phyloP scores from a whole-genome alignment of 2,329 filamentous ascomycete species.

The Arthrinium phaeospermum region DNA sequence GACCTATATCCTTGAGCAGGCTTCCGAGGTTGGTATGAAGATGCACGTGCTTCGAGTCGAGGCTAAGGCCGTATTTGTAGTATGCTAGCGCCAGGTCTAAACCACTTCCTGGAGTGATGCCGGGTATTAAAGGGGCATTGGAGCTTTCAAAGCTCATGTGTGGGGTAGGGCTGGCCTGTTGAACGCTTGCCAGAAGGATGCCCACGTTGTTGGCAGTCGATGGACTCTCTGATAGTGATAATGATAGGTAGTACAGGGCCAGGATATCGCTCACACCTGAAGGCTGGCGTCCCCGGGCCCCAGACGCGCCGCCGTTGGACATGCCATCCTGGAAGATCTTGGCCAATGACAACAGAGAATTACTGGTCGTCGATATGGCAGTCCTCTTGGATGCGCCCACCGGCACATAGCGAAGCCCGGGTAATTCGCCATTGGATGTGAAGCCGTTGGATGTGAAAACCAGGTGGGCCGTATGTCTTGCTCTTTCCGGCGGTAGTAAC shows the following conservation, averaged over 20 bases:
- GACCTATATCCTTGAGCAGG: conserved; percentile 93
- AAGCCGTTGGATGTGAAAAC: conserved; percentile 79
- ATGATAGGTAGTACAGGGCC: conserved; percentile 91
- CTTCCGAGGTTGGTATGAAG: conserved; percentile 97
- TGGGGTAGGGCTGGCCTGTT: conserved; percentile 61
- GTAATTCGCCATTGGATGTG: conserved; percentile 73
- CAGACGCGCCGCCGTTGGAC: conserved; percentile 70
- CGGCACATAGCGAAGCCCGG: conserved; percentile 76
- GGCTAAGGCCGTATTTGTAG: conserved; percentile 89
- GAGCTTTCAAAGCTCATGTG: conserved; percentile 36
- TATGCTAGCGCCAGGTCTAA: conserved; percentile 88
- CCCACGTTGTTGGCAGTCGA: conserved; percentile 99
- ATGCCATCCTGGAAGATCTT: conserved; percentile 98
- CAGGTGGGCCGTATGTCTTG: conserved; percentile 79
- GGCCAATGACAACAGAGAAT: conserved; percentile 89
- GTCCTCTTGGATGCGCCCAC: conserved; percentile 76
- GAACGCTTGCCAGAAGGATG: conserved; percentile 93
- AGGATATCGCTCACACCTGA: conserved; percentile 90
- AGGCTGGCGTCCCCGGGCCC: conserved; percentile 62
- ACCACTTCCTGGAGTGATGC: conserved; percentile 84
- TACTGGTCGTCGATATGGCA: conserved; percentile 91
- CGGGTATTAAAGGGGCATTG: conserved; percentile 65
- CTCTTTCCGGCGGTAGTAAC: conserved; percentile 81
- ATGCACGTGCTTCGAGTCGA: conserved; percentile 91
- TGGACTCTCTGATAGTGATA: conserved; percentile 93